Evolutionary conservation across 768 basidiomycete species (phyloP).

Genomic region (Russula sp.): DNA sequence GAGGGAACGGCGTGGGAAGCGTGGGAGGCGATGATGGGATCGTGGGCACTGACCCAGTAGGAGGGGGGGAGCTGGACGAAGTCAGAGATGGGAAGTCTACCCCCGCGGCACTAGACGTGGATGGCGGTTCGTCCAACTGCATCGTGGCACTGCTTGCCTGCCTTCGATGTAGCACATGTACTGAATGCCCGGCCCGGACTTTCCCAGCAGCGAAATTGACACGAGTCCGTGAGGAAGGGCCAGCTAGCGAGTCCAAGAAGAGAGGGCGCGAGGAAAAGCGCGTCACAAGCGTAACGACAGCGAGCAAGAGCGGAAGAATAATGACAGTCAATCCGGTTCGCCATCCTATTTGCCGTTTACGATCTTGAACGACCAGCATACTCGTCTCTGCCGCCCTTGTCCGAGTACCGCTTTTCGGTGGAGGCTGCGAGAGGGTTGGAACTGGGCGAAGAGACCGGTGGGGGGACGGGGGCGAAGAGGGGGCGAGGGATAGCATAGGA

Average conservation of each 20-base stretch:
- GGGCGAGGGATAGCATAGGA: conserved; percentile 5
- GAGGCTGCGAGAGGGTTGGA: conserved; percentile 26
- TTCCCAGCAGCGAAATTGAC: not conserved
- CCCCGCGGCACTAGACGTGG: not conserved
- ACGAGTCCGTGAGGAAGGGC: conserved; percentile 31
- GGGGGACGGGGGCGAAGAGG: conserved; percentile 7
- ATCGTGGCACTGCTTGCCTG: not conserved
- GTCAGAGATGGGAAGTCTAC: conserved; percentile 28
- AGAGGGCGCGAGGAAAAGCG: conserved; percentile 51
- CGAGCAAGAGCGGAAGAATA: conserved; percentile 53
- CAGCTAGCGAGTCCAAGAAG: conserved; percentile 44
- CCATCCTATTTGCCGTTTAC: conserved; percentile 47
- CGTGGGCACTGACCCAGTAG: conserved; percentile 39
- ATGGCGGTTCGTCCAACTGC: not conserved
- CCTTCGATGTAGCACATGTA: conserved; percentile 17
- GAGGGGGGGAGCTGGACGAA: conserved; percentile 33
- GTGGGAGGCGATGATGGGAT: conserved; percentile 46
- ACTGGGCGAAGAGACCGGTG: conserved; percentile 1
- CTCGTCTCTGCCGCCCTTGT: conserved; percentile 3
- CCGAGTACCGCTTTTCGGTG: conserved; percentile 5
- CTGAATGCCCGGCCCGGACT: conserved; percentile 16
- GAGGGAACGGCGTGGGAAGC: conserved; percentile 76
- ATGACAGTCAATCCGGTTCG: conserved; percentile 52
- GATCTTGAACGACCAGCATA: conserved; percentile 2
- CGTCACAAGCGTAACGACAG: conserved; percentile 52